Base-by-base conservation (phyloP, 495 filamentous ascomycete genomes). In the Cenococcum geophilum region DNA sequence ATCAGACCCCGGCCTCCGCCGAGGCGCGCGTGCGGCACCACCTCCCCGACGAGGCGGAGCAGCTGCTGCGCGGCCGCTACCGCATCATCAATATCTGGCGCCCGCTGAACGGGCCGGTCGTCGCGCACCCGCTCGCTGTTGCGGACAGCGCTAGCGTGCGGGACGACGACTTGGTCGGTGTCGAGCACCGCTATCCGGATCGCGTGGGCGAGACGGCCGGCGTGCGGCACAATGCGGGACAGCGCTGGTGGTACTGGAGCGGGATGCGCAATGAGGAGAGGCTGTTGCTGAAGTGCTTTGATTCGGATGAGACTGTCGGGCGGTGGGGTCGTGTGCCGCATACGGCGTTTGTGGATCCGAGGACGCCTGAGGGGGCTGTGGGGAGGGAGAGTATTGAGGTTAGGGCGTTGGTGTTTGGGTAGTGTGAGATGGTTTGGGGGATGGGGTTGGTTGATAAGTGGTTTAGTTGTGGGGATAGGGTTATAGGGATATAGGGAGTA, bases 81-180 rank as follows among this genome's bases (percentile, higher is more conserved):
- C 82, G 89, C 49, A 89, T 96, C 64, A 79, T 96, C 64, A 96
- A 95, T 68, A 86, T 96, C 11, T 96, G 91, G 91, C 79, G 89
- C 0, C 86, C 90, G 0, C 73, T 95, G 11, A 89, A 86, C 66
- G 79, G 79, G n/a, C 83, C 88, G 0, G 83, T 96, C 0, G 82
- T 86, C 64, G 76, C 82, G 0, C 78, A 74, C 47, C 91, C 91
- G 23, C 75, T 95, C 1, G 90, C 80, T 0, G 86, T 90, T 64
- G 89, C 88, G 0, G 82, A 83, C 34, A 83, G 82, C 34, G 60
- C 77, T 0, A 79, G 81, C 0, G 78, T 91, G 0, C 65, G 72
- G 0, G 80, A 86, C 55, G 76, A 76, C 4, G 89, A 92, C 68
- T 71, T 95, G 0, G 80, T 91, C 0, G 75, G 80, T 5, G 78